These are phyloP conservation scores for Pythium periplocum DNA, from an alignment of 352 stramenopile species.

Conservation along the genomic window DNA sequence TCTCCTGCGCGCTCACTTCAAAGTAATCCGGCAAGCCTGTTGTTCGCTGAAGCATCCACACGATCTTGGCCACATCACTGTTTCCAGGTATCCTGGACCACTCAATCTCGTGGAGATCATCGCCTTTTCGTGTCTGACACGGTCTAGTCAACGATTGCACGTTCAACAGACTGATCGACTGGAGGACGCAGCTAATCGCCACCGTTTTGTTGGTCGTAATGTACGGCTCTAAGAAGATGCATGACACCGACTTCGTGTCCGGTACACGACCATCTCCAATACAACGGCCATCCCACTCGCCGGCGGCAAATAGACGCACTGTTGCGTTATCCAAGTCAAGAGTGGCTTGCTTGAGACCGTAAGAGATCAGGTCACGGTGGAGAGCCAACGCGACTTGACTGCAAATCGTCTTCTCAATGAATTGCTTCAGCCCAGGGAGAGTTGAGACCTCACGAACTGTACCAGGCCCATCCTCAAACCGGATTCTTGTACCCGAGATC, in stretches of 20 bases:
- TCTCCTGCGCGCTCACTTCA: no score
- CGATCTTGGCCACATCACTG: slow-evolving; percentile 63
- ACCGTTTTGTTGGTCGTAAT: slow-evolving; percentile 46
- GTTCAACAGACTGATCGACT: slow-evolving; percentile 49
- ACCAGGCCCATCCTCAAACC: slow-evolving; percentile 55
- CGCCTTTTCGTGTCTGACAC: slow-evolving; percentile 16
- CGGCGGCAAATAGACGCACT: slow-evolving; percentile 65
- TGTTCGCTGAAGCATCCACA: slow-evolving; percentile 73
- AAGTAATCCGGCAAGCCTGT: slow-evolving; percentile 36
- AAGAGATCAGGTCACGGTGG: slow-evolving; percentile 63
- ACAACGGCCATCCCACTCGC: slow-evolving; percentile 78
- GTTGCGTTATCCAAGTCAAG: slow-evolving; percentile 75
- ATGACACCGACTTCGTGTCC: slow-evolving; percentile 57
- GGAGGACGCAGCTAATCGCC: slow-evolving; percentile 67
- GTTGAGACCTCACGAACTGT: slow-evolving; percentile 58
- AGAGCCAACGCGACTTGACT: slow-evolving; percentile 67
- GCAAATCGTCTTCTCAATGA: slow-evolving; percentile 72
- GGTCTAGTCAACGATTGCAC: slow-evolving; percentile 26
- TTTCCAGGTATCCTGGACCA: slow-evolving; percentile 76
- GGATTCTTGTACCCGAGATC: slow-evolving; percentile 70
- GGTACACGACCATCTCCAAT: slow-evolving; percentile 83
- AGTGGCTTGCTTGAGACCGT: slow-evolving; percentile 69
- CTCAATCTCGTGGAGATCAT: slow-evolving; percentile 50
- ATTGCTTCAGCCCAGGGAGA: slow-evolving; percentile 50
- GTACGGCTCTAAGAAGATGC: slow-evolving; percentile 74